A percentile compares a stretch with the other conserved stretches of the same genome.
phyloP scores from a whole-genome alignment of 257 asterid genomes.

The Solanum peruvianum region DNA sequence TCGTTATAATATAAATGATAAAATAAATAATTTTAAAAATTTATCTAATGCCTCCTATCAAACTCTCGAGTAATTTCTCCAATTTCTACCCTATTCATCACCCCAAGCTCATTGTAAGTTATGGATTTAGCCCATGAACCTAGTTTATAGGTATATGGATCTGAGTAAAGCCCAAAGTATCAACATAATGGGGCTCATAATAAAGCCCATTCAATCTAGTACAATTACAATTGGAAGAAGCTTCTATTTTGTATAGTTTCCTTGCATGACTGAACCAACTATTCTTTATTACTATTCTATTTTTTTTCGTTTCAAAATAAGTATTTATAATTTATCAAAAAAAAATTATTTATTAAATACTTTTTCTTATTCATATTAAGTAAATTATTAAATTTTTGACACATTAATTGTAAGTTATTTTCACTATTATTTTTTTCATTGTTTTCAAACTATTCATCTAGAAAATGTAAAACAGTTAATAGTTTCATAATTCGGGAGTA shows the following conservation, averaged over 20 bases:
- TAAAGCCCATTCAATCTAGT: not conserved
- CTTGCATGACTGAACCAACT: not conserved
- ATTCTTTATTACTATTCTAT: no score
- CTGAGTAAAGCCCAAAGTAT: not conserved
- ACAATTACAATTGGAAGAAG: not conserved
- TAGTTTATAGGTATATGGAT: not conserved
- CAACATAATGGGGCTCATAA: not conserved
- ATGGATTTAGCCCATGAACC: not conserved
- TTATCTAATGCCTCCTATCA: not conserved
- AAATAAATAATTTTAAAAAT: no score
- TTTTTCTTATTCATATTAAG: not conserved
- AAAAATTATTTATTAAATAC: no score
- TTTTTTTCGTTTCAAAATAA: no score
- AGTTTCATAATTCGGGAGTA: not conserved
- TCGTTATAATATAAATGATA: accelerated
- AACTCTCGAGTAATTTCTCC: not conserved
- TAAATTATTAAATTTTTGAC: not conserved
- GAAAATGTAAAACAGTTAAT: no score
- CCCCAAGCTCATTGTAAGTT: not conserved
- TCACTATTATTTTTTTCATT: no score
- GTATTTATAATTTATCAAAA: no score
- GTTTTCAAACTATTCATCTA: not conserved
- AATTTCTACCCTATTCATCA: not conserved
- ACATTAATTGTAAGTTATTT: not conserved
- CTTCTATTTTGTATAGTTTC: not conserved